Evolutionary conservation across 1,284 basidiomycete genomes (phyloP), one percentile per base, ranked within the genome.

Genomic region (Cryptococcus floricola): DNA sequence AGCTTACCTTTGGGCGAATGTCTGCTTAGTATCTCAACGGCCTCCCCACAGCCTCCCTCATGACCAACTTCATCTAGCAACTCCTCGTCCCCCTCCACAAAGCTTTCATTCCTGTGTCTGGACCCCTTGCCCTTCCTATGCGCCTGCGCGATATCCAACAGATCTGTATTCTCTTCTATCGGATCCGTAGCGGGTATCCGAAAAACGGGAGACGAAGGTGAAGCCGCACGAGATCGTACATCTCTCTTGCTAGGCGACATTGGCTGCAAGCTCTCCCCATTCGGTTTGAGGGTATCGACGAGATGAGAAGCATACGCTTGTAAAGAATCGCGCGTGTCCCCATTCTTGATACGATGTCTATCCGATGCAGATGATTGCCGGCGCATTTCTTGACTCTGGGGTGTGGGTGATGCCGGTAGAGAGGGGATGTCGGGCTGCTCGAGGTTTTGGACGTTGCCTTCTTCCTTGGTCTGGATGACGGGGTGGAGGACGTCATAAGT

Each of bases 1-100:
- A 23, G 12, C 81, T 54, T 54, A 90, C 90, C 83, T 80, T 95
- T 96, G 71, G 86, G 87, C 1, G 90, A 87, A 68, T 89, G 89
- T 42, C 92, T 80, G 14, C 91, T 92, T 44, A 95, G 78, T 46
- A 95, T 85, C 77, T 96, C 92, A 1, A 97, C 90, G 0, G 91
- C 91, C 66, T 93, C 87, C 54, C 90, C 82, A 73, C 92, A 96
- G 0, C 87, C 87, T 4, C 81, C 83, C 58, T 84, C 71, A 16
- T 77, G 81, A 4, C 81, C 81, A 37, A 58, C 62, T 77, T 71
- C 70, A 78, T 74, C 63, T 70, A 77, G 73, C 53, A 77, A 55
- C 56, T 73, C 70, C 43, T 73, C 70, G 42, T 74, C 71, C 2
- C 70, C 69, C 10, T 63, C 56, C 1, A 71, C 50, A 34, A 70